Evolutionary conservation across 345 rosid species (phyloP).

Genomic region (Xanthoceras sorbifolium): DNA sequence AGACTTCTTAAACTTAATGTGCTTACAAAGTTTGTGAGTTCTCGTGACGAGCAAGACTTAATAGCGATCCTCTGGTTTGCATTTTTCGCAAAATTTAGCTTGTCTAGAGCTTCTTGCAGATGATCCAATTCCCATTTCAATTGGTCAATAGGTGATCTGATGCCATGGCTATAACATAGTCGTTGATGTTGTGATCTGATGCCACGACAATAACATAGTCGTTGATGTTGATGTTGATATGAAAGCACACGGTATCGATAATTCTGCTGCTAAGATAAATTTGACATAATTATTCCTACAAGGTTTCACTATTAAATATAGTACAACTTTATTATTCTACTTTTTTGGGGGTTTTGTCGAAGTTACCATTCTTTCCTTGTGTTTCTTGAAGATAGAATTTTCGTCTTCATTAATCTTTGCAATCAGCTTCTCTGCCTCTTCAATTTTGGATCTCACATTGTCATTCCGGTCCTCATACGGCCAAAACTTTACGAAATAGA

Average conservation of each 20-base stretch:
- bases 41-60: not conserved
- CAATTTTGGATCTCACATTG: not conserved
- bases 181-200: no score
- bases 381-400: not conserved
- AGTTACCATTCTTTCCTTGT: not conserved
- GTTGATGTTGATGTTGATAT: no score
- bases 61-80: not conserved
- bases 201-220: no score
- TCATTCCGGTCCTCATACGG: not conserved
- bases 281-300: no score
- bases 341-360: no score
- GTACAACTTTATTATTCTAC: no score
- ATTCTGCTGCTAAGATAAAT: no score
- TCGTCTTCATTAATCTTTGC: not conserved
- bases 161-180: no score
- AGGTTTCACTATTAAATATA: no score
- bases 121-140: not conserved
- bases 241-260: no score
- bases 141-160: no score
- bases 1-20: not conserved
- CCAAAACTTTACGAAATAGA: not conserved
- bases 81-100: conserved; percentile 19
- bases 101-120: conserved; percentile 11
- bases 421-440: not conserved
- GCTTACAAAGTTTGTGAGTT: conserved; percentile 8